Conservation (phyloP, 768 basidiomycete genomes). For the Coprinellus aureogranulatus region DNA sequence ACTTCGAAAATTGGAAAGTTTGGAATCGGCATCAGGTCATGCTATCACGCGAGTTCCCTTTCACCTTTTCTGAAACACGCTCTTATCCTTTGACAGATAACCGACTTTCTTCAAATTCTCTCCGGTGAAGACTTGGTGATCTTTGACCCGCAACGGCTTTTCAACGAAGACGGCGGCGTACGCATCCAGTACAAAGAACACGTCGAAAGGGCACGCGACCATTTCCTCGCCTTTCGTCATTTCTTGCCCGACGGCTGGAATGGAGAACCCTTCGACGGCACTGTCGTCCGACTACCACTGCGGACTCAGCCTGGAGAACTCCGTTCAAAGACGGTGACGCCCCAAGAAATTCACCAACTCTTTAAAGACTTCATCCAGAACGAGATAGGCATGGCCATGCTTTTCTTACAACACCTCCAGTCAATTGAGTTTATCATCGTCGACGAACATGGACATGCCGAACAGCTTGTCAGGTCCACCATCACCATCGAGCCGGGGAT, state of each 20-base stretch:
- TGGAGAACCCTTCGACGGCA: slow-evolving; percentile 30
- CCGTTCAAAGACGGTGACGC: slow-evolving; percentile 29
- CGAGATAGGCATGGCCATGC: slow-evolving; percentile 38
- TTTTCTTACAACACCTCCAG: slow-evolving; percentile 41
- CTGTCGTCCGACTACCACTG: slow-evolving; percentile 48
- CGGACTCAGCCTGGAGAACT: slow-evolving; percentile 32
- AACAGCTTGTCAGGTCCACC: not conserved
- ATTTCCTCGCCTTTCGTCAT: slow-evolving; percentile 29
- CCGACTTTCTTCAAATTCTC: slow-evolving; percentile 49
- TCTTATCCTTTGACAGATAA: slow-evolving; percentile 31
- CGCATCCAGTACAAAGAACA: slow-evolving; percentile 27
- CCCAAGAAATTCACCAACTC: slow-evolving; percentile 34
- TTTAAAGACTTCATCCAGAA: slow-evolving; percentile 39
- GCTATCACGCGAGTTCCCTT: slow-evolving; percentile 43
- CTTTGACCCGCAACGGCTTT: slow-evolving; percentile 40
- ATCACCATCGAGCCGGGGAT: slow-evolving; percentile 13
- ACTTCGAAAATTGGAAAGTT: slow-evolving; percentile 52
- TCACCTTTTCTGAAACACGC: not conserved
- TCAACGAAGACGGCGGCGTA: slow-evolving; percentile 28
- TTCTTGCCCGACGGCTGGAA: slow-evolving; percentile 20
- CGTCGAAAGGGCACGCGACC: slow-evolving; percentile 22
- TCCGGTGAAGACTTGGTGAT: slow-evolving; percentile 39
- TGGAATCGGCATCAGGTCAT: slow-evolving; percentile 49
- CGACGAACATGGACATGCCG: slow-evolving; percentile 18
- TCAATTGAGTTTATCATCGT: slow-evolving; percentile 42